Percentiles rank a stretch among this genome's conserved stretches.
Conservation (phyloP, 805 yeast species). For the Henningerozyma blattae region DNA sequence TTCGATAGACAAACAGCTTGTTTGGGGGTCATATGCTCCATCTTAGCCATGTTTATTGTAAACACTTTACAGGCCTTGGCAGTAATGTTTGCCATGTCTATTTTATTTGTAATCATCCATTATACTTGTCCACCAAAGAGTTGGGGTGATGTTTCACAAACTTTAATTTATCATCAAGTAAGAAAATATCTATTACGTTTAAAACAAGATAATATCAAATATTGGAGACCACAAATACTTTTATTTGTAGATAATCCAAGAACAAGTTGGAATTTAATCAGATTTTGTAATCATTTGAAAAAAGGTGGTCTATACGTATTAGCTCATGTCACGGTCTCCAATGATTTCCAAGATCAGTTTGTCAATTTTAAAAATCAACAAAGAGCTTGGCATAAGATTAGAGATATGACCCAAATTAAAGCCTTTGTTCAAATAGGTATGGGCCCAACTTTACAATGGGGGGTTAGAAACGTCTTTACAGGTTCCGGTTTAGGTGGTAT, state of each 20-base stretch:
- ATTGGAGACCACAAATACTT: conserved; percentile 95
- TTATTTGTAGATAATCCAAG: conserved; percentile 85
- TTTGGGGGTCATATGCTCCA: conserved; percentile 56
- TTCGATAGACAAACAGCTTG: conserved; percentile 77
- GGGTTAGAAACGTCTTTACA: conserved; percentile 79
- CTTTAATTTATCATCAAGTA: conserved; percentile 91
- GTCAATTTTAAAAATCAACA: conserved; percentile 62
- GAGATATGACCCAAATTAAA: conserved; percentile 69
- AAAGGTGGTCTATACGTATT: conserved; percentile 89
- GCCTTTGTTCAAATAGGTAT: conserved; percentile 91
- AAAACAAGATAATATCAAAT: conserved; percentile 87
- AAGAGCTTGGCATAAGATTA: conserved; percentile 69
- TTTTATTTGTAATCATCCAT: conserved; percentile 70
- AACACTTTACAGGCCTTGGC: conserved; percentile 83
- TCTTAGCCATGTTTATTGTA: conserved; percentile 84
- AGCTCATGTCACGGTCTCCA: conserved; percentile 70
- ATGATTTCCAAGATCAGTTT: conserved; percentile 49
- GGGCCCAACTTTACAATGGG: conserved; percentile 87
- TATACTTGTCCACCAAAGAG: conserved; percentile 88
- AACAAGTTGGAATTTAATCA: conserved; percentile 81
- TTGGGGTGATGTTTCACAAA: conserved; percentile 98
- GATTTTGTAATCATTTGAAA: conserved; percentile 86
- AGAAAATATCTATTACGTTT: conserved; percentile 71
- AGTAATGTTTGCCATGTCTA: conserved; percentile 51
- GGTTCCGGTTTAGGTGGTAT: conserved; percentile 98